Evolutionary conservation across 371 early-diverging fungal genomes (phyloP), one percentile per base, ranked within the genome.

Genomic region (Blakeslea trispora): DNA sequence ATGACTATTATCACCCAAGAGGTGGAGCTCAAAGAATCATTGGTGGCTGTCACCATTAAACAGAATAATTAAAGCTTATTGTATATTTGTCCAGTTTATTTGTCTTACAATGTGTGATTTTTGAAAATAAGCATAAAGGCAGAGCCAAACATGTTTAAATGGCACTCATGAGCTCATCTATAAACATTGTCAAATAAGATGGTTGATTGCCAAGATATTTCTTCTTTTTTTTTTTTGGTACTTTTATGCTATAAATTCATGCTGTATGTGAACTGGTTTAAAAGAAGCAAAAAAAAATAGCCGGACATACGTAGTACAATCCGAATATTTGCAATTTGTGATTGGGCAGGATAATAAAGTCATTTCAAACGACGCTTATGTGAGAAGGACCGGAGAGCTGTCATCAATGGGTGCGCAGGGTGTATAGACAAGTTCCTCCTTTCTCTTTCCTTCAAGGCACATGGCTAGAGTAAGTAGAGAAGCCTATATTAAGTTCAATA

Each of bases 1-100:
- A 51, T 24, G 17, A 92, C 85, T 48, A 37, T 23, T 53, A 53
- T 35, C 54, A 45, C 23, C 54, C 54, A 15, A 44, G 54, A 53
- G 54, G 54, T 3, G 44, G 45, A 35, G 9, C 37, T 7, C 54
- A 53, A n/a, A 44, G 54, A 23, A 35, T 53, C 10, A 44, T 53
- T 34, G 34, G 45, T 15, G 35, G 44, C n/a, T 44, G 45, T 34
- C 21, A 17, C 17, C 3, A 42, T 41, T n/a, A n/a, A n/a, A n/a
- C n/a, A n/a, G 32, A 32, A 32, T 32, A 32, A 32, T 32, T 6
- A 32, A 32, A 6, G 10, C 10, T 6, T 32, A 32, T 32, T n/a
- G n/a, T n/a, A n/a, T n/a, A n/a, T n/a, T n/a, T n/a, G n/a, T n/a
- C n/a, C n/a, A n/a, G n/a, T n/a, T n/a, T n/a, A n/a, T n/a, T n/a